Base-by-base conservation (phyloP, 2,329 filamentous ascomycete species). In the Claviceps africana region DNA sequence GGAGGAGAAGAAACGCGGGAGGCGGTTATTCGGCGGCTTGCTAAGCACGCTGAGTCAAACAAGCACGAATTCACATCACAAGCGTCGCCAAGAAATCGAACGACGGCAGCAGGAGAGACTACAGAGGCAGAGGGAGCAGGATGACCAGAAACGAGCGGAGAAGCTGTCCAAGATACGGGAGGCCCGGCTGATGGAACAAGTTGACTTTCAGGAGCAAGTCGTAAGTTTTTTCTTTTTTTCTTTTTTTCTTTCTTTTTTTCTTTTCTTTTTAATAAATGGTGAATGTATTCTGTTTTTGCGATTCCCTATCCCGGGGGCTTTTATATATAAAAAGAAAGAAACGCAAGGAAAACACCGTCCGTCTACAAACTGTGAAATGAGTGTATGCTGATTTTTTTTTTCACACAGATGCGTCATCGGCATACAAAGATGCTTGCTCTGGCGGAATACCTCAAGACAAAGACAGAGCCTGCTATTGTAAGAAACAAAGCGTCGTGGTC, bases 1-100 rank as follows among this genome's bases (percentile, higher is more conserved):
- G 53, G 86, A 94, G 61, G 91, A 97, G 64, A 88, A 83, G 66
- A 88, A 86, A 64, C 84, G 91, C 39, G 86, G 87, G 22, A 85
- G 86, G 67, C 79, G 91, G 51, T 74, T 97, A 55, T 96, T 96
- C 64, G 90, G 91, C 55, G 86, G 84, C 37, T 70, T 94, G 53
- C 72, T 93, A 54, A 86, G 77, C 65, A 88, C 85, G 39, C 75
- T 95, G 55, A 88, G 84, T 66, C 86, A 91, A 69, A 83, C 78
- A 60, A 77, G 76, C 63, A 78, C 73, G 58, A 74, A 64, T 71
- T 75, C 70, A 58, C 79, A 74, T 72, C 81, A 85, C 68, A 84
- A 78, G 68, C 82, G 80, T 60, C 82, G 86, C 53, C 78, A 78
- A 56, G 89, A 91, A 65, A 89, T 91, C 65, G 89, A 93, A 70